Conservation (phyloP, 306 rosid genomes). For the Abrus precatorius region DNA sequence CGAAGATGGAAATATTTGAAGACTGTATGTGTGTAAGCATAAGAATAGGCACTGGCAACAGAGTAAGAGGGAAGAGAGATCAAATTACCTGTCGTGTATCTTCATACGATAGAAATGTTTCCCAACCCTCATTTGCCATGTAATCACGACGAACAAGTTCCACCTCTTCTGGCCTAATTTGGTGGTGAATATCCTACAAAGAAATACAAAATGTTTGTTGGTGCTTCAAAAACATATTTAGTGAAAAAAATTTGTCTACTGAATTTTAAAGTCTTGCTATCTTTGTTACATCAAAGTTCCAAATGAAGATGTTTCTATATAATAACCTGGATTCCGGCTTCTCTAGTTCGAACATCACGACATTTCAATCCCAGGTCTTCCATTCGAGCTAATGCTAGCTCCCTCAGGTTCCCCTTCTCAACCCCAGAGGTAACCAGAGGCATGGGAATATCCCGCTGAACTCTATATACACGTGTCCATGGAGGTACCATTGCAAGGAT, state of each 20-base stretch:
- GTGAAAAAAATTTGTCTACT: conserved; percentile 6
- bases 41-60: neutral
- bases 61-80: conserved; percentile 10
- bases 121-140: conserved; percentile 96
- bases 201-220: conserved; percentile 29
- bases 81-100: conserved; percentile 82
- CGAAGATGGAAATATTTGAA: conserved; percentile 5
- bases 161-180: conserved; percentile 94
- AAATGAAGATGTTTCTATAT: conserved; percentile 28
- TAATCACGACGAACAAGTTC: conserved; percentile 98
- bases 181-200: conserved; percentile 90
- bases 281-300: conserved; percentile 20
- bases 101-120: conserved; percentile 95
- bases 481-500: conserved; percentile 98
- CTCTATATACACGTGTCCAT: conserved; percentile 99
- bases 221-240: conserved; percentile 29
- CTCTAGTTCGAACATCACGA: conserved; percentile 96
- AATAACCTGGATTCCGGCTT: conserved; percentile 97
- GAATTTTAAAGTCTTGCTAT: conserved; percentile 29
- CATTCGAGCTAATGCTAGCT: conserved; percentile 96
- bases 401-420: conserved; percentile 96
- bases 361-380: conserved; percentile 96
- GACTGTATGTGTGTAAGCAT: neutral
- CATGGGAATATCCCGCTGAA: conserved; percentile 99
- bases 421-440: conserved; percentile 98